phyloP scores from a whole-genome alignment of 2,329 filamentous ascomycete species.

The Hypoxylon sp. region DNA sequence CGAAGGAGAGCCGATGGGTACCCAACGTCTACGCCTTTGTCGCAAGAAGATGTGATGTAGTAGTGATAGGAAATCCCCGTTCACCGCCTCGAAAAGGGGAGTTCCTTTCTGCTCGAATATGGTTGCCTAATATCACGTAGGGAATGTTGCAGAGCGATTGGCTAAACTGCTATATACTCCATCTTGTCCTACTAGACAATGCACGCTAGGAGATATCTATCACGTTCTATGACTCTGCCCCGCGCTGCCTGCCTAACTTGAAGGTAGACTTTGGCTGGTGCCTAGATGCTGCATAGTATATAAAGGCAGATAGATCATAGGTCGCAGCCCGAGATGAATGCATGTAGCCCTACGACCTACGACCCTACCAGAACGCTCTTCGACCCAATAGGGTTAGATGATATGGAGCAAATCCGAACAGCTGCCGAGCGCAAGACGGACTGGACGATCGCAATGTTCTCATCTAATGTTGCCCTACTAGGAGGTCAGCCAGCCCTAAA shows the following conservation, averaged over 20 bases:
- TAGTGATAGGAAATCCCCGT: conserved; percentile 21
- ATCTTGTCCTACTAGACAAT: conserved; percentile 11
- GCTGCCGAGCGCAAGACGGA: no score
- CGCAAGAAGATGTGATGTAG: conserved; percentile 4
- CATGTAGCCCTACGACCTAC: conserved; percentile 12
- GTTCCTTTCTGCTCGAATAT: conserved; percentile 20
- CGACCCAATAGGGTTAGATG: conserved; percentile 14
- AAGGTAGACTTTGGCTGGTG: background rate
- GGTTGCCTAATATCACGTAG: conserved; percentile 34
- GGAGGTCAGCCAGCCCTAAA: conserved; percentile 24
- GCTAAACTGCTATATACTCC: conserved; percentile 9
- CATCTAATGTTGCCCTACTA: conserved; percentile 6
- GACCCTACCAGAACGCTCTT: conserved; percentile 10
- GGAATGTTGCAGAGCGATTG: conserved; percentile 24
- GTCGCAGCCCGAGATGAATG: conserved; percentile 7
- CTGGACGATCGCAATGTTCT: conserved; percentile 3
- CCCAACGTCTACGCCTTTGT: conserved; percentile 24
- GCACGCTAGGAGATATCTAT: conserved; percentile 4
- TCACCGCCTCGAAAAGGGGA: conserved; percentile 34
- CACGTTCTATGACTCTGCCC: background rate
- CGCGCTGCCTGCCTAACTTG: background rate
- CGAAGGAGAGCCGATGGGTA: conserved; percentile 11
- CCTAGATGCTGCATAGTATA: conserved; percentile 10
- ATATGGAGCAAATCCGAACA: conserved; percentile 4
- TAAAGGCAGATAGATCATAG: conserved; percentile 1